A percentile compares a stretch with the other conserved stretches of the same genome.
phyloP scores from a whole-genome alignment of 345 rosid genomes.

The Acer yangbiense region DNA sequence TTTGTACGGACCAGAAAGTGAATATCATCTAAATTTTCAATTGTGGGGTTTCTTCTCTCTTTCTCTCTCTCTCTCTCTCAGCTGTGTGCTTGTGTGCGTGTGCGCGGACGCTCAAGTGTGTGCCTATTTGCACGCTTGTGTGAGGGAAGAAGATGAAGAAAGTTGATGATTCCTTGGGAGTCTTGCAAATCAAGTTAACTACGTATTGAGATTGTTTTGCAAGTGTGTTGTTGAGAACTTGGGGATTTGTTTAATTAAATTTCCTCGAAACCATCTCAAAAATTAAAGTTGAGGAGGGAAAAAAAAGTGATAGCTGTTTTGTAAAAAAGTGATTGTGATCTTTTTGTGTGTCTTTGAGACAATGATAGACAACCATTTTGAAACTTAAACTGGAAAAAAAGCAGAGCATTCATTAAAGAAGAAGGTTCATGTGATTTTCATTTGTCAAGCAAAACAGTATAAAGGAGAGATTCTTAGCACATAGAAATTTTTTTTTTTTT shows the following conservation, averaged over 20 bases:
- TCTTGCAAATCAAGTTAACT: constrained; percentile 32
- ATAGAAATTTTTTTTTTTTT: not conserved
- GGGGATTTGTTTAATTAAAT: not conserved
- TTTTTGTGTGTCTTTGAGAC: constrained; percentile 19
- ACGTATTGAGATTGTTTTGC: not conserved
- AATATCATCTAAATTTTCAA: constrained; percentile 19
- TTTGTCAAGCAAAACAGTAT: not conserved
- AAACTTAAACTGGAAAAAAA: constrained; percentile 15
- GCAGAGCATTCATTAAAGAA: constrained; percentile 4
- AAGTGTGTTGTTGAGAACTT: not conserved
- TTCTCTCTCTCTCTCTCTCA: not conserved
- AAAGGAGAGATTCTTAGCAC: not conserved
- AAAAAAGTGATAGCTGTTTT: constrained; percentile 25
- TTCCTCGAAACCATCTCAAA: not conserved
- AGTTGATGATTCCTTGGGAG: not conserved
- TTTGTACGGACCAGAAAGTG: constrained; percentile 40
- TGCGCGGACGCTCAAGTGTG: not conserved
- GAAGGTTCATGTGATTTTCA: constrained; percentile 16
- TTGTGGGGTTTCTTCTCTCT: constrained; percentile 2
- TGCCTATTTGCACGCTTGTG: not conserved
- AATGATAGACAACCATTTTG: constrained; percentile 30
- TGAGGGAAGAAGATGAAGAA: not conserved
- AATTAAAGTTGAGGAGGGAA: not conserved
- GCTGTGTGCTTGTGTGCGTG: not conserved
- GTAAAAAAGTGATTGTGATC: constrained; percentile 29